Percentiles rank a stretch among this genome's conserved stretches.
Evolutionary conservation across 495 filamentous ascomycete species (phyloP).

Genomic region (Corynascus novoguineensis): DNA sequence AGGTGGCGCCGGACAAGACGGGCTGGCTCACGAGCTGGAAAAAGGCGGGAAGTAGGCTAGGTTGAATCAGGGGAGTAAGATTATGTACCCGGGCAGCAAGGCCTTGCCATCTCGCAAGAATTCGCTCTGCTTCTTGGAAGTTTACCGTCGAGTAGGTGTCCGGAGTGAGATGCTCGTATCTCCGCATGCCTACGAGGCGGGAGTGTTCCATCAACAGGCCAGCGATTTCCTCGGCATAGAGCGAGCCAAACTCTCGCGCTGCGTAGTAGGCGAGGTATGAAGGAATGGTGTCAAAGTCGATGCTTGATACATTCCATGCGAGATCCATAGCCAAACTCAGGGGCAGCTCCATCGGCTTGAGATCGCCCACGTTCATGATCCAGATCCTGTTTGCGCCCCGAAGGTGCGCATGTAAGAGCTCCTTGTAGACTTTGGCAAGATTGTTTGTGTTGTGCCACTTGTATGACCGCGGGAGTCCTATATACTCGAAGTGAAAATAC

Average conservation of each 20-base stretch:
- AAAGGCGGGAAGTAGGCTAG: slow-evolving; percentile 42
- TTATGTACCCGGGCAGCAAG: slow-evolving; percentile 40
- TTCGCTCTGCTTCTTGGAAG: slow-evolving; percentile 55
- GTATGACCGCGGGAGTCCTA: slow-evolving; percentile 48
- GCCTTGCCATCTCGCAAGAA: slow-evolving; percentile 48
- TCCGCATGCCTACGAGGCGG: slow-evolving; percentile 48
- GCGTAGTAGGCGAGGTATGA: slow-evolving; percentile 22
- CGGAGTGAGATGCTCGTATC: slow-evolving; percentile 50
- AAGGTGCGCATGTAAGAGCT: slow-evolving; percentile 34
- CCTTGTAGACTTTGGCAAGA: slow-evolving; percentile 36
- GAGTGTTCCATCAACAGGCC: slow-evolving; percentile 50
- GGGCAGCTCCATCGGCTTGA: slow-evolving; percentile 49
- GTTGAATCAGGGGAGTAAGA: slow-evolving; percentile 38
- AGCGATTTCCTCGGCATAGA: slow-evolving; percentile 41
- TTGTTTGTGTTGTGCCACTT: slow-evolving; percentile 58
- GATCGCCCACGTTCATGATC: slow-evolving; percentile 62
- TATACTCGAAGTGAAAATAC: slow-evolving; percentile 62
- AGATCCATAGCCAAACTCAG: slow-evolving; percentile 41
- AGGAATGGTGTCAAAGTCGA: slow-evolving; percentile 35
- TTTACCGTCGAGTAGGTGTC: slow-evolving; percentile 51
- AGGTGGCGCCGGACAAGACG: slow-evolving; percentile 46
- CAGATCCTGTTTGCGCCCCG: slow-evolving; percentile 53
- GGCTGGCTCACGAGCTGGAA: slow-evolving; percentile 60
- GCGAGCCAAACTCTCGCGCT: slow-evolving; percentile 44
- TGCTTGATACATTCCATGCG: slow-evolving; percentile 49